Percentiles rank a stretch among this genome's conserved stretches.
These are phyloP conservation scores for Pseudogymnoascus sp. DNA, from an alignment of 2,329 filamentous ascomycete species.

Conservation along the genomic window DNA sequence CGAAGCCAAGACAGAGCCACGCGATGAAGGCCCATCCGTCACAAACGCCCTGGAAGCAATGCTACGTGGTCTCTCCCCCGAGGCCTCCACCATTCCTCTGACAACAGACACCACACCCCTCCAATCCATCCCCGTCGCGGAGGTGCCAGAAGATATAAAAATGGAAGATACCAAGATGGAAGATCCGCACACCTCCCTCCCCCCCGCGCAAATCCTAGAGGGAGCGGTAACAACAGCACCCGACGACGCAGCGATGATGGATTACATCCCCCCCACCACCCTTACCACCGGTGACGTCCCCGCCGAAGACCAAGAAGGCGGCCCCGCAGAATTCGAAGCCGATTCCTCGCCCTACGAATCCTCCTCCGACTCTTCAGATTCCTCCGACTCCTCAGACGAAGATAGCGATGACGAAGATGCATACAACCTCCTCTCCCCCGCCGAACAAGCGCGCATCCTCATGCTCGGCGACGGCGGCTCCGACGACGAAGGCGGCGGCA, in stretches of 20 bases:
- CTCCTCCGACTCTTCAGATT: conserved; percentile 48
- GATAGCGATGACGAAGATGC: conserved; percentile 50
- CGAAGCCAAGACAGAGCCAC: neutral
- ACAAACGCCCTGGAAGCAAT: conserved; percentile 10
- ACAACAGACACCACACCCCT: neutral
- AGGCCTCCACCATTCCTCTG: neutral
- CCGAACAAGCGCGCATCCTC: conserved; percentile 75
- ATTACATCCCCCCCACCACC: conserved; percentile 8
- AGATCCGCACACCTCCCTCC: neutral
- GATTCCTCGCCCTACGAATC: conserved; percentile 73
- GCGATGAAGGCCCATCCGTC: conserved; percentile 2
- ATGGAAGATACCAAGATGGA: conserved; percentile 10
- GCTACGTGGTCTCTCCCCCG: neutral
- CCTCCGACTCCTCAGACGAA: conserved; percentile 49
- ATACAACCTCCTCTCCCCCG: conserved; percentile 68
- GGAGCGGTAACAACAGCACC: neutral
- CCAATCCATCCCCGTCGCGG: neutral
- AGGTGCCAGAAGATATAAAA: neutral
- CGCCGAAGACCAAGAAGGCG: conserved; percentile 25
- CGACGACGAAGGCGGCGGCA: conserved; percentile 62
- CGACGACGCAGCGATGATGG: neutral
- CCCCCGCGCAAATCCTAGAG: no score
- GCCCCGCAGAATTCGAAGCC: conserved; percentile 77
- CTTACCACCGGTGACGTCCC: neutral
- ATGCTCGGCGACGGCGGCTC: conserved; percentile 73